Evolutionary conservation across 148 eudicot species (phyloP), one percentile per base, ranked within the genome.

Genomic region (Rheum nobile): DNA sequence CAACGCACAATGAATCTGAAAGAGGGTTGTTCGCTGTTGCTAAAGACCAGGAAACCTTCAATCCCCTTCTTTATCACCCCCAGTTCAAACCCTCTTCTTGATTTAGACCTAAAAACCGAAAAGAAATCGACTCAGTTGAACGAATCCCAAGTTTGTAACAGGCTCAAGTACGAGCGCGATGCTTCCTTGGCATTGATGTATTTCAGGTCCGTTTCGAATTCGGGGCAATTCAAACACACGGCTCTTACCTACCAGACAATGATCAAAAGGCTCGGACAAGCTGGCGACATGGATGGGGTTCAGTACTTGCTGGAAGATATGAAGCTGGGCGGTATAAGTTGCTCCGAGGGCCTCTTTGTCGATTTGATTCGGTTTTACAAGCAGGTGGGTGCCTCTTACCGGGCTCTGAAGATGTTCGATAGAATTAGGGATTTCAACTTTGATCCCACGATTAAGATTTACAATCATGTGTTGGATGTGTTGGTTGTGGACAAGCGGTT

Each of bases 241-340:
- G 80, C 86, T 65, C 59, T 75, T 9, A 92, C 96, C n/a, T 92
- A 90, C 74, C 77, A 82, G 80, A 43, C 75, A 75, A 90, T 92
- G 90, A 88, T 90, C 8, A 82, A 86, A 74, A 90, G 84, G 67
- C 87, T 92, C 48, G 93, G 93, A 35, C 72, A 67, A 22, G 34
- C 78, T 24, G 74, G 88, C 14, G 88, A 88, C 42, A 80, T 93
- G 71, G 96, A 90, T 76, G 83, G 84, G 37, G 89, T 93, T 72
- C 93, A 88, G 71, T 93, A 93, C 76, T 85, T 93, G 52, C 73
- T 93, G 79, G 89, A 87, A 43, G 93, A 93, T 63, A 93, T 93
- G 96, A 90, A 90, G 52, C 79, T 88, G 68, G 90, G 83, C 13
- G 84, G 90, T n/a, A 72, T 90, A 75, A 71, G 35, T 72, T 88